Evolutionary conservation across 2,329 filamentous ascomycete genomes (phyloP), one percentile per base, ranked within the genome.

Genomic region (Aureobasidium namibiae): DNA sequence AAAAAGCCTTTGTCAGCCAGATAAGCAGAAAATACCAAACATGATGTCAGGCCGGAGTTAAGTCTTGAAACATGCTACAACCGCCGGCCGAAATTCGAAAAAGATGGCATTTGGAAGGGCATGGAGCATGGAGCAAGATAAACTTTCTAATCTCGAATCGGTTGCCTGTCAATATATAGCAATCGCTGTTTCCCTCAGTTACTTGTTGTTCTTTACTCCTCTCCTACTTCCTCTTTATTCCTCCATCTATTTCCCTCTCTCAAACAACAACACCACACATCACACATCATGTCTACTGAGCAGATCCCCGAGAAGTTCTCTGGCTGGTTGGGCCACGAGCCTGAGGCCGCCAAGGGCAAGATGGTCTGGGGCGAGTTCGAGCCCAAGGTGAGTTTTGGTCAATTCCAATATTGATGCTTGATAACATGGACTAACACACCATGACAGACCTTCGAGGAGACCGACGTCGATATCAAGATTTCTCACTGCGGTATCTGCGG

Each of bases 281-380:
- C n/a, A 11, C 34, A 45, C 62, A 65, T 21, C 11, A 65, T 65
- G 64, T 59, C 61, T 60, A 67, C 71, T 60, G 71, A 77, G 38
- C 50, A 54, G 21, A 16, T 54, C 8, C 50, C 50, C 63, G 78
- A 79, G 69, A 78, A 76, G 59, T 83, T 83, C 67, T 74, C 81
- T 67, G 81, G 81, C 66, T 83, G 81, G 81, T 73, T 82, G 64
- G 81, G 78, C 66, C 75, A 78, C 36, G 77, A 79, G 69, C 65
- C 74, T 33, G 70, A 72, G 61, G 71, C 79, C 13, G 77, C 72
- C 34, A 67, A 82, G 56, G 81, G 81, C 60, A 80, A 80, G 57
- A 79, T 83, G 75, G 74, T 73, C 34, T 82, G 80, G 80, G 72
- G 77, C 41, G 70, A 73, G n/a, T 78, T 76, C 63, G 65, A 68